phyloP scores from a whole-genome alignment of 495 filamentous ascomycete genomes.

The Viridothelium virens region DNA sequence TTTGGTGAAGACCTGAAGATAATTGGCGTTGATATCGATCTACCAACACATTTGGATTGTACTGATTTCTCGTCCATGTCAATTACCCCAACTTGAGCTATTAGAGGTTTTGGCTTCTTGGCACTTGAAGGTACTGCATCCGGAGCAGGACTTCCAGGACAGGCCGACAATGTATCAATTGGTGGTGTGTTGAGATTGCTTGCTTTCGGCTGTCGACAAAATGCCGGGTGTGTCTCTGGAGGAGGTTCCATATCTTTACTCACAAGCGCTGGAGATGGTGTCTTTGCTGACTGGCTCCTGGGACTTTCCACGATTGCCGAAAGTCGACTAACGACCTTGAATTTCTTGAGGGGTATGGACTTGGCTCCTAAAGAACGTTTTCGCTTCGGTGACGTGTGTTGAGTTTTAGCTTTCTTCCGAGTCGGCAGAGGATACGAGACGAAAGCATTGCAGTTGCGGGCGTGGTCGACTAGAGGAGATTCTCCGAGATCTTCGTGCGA shows the following conservation, averaged over 20 bases:
- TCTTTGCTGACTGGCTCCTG: background rate
- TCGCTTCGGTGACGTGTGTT: background rate
- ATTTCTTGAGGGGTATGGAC: constrained; percentile 7
- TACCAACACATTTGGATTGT: background rate
- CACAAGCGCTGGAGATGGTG: constrained; percentile 7
- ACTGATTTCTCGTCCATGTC: background rate
- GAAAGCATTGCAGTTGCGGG: background rate
- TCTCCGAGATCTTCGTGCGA: constrained; percentile 2
- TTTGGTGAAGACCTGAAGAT: background rate
- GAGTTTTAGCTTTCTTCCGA: background rate
- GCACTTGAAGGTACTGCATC: background rate
- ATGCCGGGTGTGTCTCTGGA: background rate
- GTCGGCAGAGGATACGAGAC: background rate
- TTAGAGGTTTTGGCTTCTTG: background rate
- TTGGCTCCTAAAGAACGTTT: background rate
- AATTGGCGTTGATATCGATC: background rate
- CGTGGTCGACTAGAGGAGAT: background rate
- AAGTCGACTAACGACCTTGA: constrained; percentile 8
- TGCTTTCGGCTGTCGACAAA: constrained; percentile 2
- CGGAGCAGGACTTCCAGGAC: background rate
- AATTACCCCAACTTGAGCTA: background rate
- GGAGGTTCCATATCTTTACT: background rate
- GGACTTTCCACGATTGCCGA: constrained; percentile 10
- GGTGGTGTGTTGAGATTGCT: background rate
- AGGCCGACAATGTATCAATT: background rate